Percentiles rank a stretch among this genome's conserved stretches.
Conservation (phyloP, 2,329 filamentous ascomycete genomes). For the Colletotrichum gloeosporioides region DNA sequence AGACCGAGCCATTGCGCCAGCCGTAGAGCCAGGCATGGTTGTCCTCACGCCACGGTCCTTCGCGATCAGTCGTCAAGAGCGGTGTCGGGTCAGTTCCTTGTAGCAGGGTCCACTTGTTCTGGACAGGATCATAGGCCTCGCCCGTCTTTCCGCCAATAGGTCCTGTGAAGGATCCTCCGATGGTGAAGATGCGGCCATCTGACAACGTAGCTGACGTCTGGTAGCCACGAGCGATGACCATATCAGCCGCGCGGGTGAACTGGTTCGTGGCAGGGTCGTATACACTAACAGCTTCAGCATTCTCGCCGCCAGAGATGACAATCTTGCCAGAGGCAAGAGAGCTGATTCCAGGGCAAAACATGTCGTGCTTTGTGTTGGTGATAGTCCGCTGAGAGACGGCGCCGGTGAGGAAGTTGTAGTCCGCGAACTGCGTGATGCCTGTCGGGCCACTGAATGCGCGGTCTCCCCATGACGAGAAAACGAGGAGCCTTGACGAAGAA, state of each 20-base stretch:
- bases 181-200: slow-evolving; percentile 60
- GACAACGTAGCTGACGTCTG: slow-evolving; percentile 56
- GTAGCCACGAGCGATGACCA: slow-evolving; percentile 56
- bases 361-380: slow-evolving; percentile 53
- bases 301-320: slow-evolving; percentile 59
- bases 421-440: slow-evolving; percentile 24
- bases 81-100: slow-evolving; percentile 46
- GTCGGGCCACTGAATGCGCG: slow-evolving; percentile 26
- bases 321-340: slow-evolving; percentile 52
- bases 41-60: slow-evolving; percentile 52
- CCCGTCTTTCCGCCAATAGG: slow-evolving; percentile 56
- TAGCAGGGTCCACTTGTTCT: slow-evolving; percentile 52
- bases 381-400: slow-evolving; percentile 35
- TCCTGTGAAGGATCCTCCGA: slow-evolving; percentile 62
- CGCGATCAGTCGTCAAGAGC: slow-evolving; percentile 55
- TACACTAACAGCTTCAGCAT: slow-evolving; percentile 52
- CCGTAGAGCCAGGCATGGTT: slow-evolving; percentile 37
- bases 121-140: slow-evolving; percentile 54
- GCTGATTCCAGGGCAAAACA: slow-evolving; percentile 63
- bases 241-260: slow-evolving; percentile 45
- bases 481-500: slow-evolving; percentile 25
- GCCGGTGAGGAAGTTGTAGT: slow-evolving; percentile 26
- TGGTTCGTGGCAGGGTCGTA: slow-evolving; percentile 42
- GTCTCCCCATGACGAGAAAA: slow-evolving; percentile 29
- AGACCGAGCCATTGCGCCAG: slow-evolving; percentile 52